These are phyloP conservation scores for Nepenthes alata DNA, from an alignment of 179 eudicot genomes.

Conservation along the genomic window DNA sequence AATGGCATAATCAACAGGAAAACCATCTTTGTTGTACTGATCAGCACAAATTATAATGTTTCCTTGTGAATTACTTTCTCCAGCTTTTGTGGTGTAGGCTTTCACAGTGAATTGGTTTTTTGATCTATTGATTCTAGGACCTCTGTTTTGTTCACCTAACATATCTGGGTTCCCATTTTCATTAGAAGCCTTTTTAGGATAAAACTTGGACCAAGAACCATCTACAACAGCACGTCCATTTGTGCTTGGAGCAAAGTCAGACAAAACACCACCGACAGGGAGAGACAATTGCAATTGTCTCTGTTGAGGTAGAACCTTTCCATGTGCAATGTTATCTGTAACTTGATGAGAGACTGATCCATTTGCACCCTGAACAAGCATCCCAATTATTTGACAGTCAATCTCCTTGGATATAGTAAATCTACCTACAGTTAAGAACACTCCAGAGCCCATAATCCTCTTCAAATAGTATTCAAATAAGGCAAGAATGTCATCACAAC, in stretches of 20 bases:
- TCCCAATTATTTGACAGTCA: neutral
- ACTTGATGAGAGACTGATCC: conserved; percentile 20
- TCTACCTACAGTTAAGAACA: neutral
- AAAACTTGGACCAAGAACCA: conserved; percentile 38
- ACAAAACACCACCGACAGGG: conserved; percentile 35
- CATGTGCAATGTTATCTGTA: conserved; percentile 22
- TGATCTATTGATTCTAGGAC: conserved; percentile 54
- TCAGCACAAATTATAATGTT: conserved; percentile 57
- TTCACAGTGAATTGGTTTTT: conserved; percentile 56
- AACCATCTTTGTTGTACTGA: conserved; percentile 61
- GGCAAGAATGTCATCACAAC: too few relatives aligned
- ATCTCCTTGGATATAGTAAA: neutral
- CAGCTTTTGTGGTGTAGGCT: conserved; percentile 70
- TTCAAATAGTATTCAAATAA: too few relatives aligned
- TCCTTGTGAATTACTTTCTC: conserved; percentile 59
- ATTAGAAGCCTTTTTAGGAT: conserved; percentile 22
- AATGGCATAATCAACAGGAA: conserved; percentile 42
- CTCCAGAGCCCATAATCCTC: too few relatives aligned
- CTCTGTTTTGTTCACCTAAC: conserved; percentile 52
- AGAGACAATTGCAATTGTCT: conserved; percentile 33
- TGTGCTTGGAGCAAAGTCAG: conserved; percentile 36
- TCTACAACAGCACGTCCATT: conserved; percentile 29
- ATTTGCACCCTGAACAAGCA: conserved; percentile 40
- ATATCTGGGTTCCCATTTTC: conserved; percentile 42
- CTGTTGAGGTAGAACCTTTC: conserved; percentile 30